Evolutionary conservation across 768 basidiomycete genomes (phyloP).

Genomic region (Tricholoma sp.): DNA sequence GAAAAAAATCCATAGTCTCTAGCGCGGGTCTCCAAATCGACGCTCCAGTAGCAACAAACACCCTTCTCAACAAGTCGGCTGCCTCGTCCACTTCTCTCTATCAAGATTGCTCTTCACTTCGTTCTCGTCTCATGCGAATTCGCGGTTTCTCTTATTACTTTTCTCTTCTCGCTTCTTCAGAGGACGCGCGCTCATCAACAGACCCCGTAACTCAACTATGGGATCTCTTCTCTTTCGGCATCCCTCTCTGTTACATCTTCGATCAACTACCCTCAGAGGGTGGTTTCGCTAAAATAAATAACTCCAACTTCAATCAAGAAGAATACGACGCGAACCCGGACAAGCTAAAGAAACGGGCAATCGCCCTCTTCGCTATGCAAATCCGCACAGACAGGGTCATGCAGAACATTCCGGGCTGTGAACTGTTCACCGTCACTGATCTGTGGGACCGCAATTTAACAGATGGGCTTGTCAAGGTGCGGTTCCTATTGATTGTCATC

Average conservation of each 20-base stretch:
- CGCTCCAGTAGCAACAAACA: constrained; percentile 72
- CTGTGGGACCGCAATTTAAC: constrained; percentile 88
- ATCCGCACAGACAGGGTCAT: constrained; percentile 60
- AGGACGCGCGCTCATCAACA: constrained; percentile 68
- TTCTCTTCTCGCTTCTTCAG: constrained; percentile 43
- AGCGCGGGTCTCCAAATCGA: constrained; percentile 64
- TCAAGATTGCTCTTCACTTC: constrained; percentile 82
- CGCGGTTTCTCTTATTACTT: constrained; percentile 71
- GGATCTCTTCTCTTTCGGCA: constrained; percentile 90
- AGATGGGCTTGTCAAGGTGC: constrained; percentile 91
- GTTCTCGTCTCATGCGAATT: constrained; percentile 73
- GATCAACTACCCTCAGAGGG: constrained; percentile 76
- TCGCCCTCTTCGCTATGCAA: constrained; percentile 89
- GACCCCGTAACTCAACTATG: constrained; percentile 95
- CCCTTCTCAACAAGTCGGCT: constrained; percentile 88
- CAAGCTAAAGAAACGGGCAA: constrained; percentile 84
- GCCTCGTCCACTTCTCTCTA: constrained; percentile 84
- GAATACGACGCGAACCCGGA: constrained; percentile 69
- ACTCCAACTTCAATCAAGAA: constrained; percentile 62
- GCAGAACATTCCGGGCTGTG: constrained; percentile 61
- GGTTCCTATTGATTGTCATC: constrained; percentile 16
- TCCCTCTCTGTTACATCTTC: constrained; percentile 93
- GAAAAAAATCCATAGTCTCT: constrained; percentile 77
- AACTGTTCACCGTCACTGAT: constrained; percentile 88
- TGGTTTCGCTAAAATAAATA: constrained; percentile 52